These are phyloP conservation scores for Heterobasidion occidentale DNA, from an alignment of 1,284 basidiomycete species.

Conservation along the genomic window DNA sequence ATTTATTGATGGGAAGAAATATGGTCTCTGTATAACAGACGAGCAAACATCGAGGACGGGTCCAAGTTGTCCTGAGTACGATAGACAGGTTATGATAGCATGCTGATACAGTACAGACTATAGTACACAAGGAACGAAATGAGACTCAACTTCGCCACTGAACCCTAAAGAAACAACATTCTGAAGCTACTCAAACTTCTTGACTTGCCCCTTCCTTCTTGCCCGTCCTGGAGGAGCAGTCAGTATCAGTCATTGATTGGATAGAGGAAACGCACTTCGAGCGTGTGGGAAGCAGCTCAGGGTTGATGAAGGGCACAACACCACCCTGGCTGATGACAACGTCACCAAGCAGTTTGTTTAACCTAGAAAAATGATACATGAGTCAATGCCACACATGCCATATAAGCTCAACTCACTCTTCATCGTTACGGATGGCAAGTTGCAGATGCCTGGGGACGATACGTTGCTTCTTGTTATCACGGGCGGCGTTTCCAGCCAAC, in stretches of 20 bases:
- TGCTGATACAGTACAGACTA: too few species aligned
- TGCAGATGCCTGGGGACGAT: constrained; percentile 88
- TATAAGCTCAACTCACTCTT: constrained; percentile 47
- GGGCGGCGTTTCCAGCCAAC: constrained; percentile 64
- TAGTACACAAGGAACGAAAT: too few species aligned
- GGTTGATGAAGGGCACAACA: constrained; percentile 69
- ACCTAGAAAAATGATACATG: constrained; percentile 22
- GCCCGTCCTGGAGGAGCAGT: not conserved
- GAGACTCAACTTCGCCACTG: too few species aligned
- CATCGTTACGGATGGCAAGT: constrained; percentile 85
- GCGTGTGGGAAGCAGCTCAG: constrained; percentile 14
- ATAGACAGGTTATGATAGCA: too few species aligned
- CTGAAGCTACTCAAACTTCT: not conserved
- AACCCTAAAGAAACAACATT: not conserved
- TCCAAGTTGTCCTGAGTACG: too few species aligned
- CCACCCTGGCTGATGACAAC: constrained; percentile 90
- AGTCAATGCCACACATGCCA: not conserved
- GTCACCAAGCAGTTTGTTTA: constrained; percentile 73
- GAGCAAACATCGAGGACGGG: too few species aligned
- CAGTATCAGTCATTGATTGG: not conserved
- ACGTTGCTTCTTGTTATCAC: constrained; percentile 79
- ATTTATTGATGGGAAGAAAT: too few species aligned
- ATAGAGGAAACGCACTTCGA: not conserved
- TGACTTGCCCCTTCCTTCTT: not conserved
- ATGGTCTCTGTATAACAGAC: too few species aligned